A percentile compares a stretch with the other conserved stretches of the same genome.
Evolutionary conservation across 768 basidiomycete species (phyloP).

Genomic region (Suillus cothurnatus): DNA sequence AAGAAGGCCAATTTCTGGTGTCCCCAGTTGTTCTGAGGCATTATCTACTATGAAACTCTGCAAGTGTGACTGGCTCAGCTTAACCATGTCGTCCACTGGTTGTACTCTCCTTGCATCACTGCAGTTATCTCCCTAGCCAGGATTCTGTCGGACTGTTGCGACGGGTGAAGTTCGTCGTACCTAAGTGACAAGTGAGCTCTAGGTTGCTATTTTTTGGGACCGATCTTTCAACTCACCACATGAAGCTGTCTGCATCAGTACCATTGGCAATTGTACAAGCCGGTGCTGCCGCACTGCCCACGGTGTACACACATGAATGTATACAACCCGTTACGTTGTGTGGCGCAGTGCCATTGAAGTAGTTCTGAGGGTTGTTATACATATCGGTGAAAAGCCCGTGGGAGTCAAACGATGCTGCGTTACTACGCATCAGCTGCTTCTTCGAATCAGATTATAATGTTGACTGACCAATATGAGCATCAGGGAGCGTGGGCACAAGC

Average conservation of each 20-base stretch:
- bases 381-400: slow-evolving; percentile 64
- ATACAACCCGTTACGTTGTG: slow-evolving; percentile 58
- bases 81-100: slow-evolving; percentile 54
- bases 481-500: slow-evolving; percentile 49
- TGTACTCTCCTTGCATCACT: slow-evolving; percentile 45
- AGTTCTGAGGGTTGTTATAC: slow-evolving; percentile 47
- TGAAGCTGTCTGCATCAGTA: slow-evolving; percentile 55
- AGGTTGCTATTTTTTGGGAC: not conserved
- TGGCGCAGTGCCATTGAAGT: slow-evolving; percentile 66
- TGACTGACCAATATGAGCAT: slow-evolving; percentile 57
- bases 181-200: slow-evolving; percentile 2
- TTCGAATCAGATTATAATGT: not conserved
- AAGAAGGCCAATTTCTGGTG: not conserved
- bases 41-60: not conserved
- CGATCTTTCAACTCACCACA: slow-evolving; percentile 46
- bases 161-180: slow-evolving; percentile 60
- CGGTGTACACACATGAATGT: slow-evolving; percentile 46
- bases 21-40: not conserved
- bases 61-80: slow-evolving; percentile 29
- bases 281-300: slow-evolving; percentile 25
- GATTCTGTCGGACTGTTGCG: slow-evolving; percentile 57
- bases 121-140: slow-evolving; percentile 54
- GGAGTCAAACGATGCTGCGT: slow-evolving; percentile 60
- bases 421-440: not conserved
- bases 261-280: slow-evolving; percentile 38